Base-by-base conservation (phyloP, 176 grass and related monocot genomes). In the Juncus inflexus region DNA sequence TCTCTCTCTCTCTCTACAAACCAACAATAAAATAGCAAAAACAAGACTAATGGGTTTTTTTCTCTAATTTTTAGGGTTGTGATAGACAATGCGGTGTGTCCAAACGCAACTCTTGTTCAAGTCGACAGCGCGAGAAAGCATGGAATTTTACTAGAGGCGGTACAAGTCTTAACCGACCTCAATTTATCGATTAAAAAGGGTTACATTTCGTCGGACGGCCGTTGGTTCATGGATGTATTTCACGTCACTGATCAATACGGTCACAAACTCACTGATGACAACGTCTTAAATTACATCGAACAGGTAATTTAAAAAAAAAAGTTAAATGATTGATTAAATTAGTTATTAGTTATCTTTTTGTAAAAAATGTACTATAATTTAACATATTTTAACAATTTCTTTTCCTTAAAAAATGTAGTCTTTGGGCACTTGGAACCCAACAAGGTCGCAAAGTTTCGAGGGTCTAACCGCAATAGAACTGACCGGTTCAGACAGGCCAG, bases 191-290 rank as follows among this genome's bases (percentile, higher is more conserved):
- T 99, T 78, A 86, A 86, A 12, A 99, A 99, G 66, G 95, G 85
- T 2, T 99, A 99, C 78, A 80, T 99, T 74, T 99, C 95, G 1
- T 99, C 95, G 1, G 95, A 99, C 40, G 89, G 95, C 1, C n/a
- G 78, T 7, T 99, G 95, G 95, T 99, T 99, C 83, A 99, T 99
- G 95, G 86, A 99, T 52, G 95, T 99, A 41, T 99, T 99, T 81
- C 89, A 99, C 56, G 95, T 99, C 69, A 90, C 95, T 52, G 95
- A 99, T 61, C 85, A 80, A 19, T 84, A 76, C 6, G 94, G 89
- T 43, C 39, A 61, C 41, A 99, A 99, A 76, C 88, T 99, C 83
- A 78, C 85, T 72, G 94, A 90, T 72, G 89, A 82, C 45, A 92
- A 83, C 61, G 88, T 99, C 71, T 76, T 92, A 74, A 14, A 77